Evolutionary conservation across 495 filamentous ascomycete species (phyloP).

Genomic region (Hypoxylon crocopeplum): DNA sequence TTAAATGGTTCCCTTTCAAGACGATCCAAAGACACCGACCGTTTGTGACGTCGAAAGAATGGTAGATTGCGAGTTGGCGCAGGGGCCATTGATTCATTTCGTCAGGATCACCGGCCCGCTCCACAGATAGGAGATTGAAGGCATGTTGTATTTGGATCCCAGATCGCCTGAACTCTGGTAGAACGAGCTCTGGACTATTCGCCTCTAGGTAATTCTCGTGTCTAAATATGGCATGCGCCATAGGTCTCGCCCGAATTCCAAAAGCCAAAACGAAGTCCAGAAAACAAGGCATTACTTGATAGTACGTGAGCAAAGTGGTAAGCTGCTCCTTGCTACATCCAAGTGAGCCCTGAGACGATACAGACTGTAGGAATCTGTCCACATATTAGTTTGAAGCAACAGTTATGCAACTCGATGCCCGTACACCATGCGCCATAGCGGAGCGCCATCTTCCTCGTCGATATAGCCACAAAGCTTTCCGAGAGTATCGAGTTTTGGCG

Average conservation of each 20-base stretch:
- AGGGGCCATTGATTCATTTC: conserved; percentile 50
- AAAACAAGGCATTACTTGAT: conserved; percentile 54
- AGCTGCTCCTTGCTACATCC: conserved; percentile 45
- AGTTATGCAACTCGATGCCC: neutral
- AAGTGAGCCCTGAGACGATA: conserved; percentile 38
- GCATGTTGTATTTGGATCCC: conserved; percentile 49
- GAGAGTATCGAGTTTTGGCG: neutral
- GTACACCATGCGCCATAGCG: conserved; percentile 17
- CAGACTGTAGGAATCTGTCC: conserved; percentile 45
- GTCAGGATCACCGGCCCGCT: conserved; percentile 34
- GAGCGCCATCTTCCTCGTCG: conserved; percentile 17
- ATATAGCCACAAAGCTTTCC: neutral
- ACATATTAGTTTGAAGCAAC: neutral
- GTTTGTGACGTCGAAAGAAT: conserved; percentile 53
- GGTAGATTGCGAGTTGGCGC: conserved; percentile 49
- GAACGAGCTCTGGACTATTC: conserved; percentile 39
- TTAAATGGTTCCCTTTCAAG: conserved; percentile 50
- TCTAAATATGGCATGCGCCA: conserved; percentile 35
- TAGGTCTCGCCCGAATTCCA: conserved; percentile 12
- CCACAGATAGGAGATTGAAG: conserved; percentile 55
- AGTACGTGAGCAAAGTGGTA: conserved; percentile 44
- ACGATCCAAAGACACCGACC: conserved; percentile 48
- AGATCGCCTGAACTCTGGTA: conserved; percentile 49
- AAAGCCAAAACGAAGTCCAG: conserved; percentile 53
- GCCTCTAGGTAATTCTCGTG: conserved; percentile 46